These are phyloP conservation scores for Rhizopus sp. DNA, from an alignment of 371 early-diverging fungal species.

Conservation along the genomic window DNA sequence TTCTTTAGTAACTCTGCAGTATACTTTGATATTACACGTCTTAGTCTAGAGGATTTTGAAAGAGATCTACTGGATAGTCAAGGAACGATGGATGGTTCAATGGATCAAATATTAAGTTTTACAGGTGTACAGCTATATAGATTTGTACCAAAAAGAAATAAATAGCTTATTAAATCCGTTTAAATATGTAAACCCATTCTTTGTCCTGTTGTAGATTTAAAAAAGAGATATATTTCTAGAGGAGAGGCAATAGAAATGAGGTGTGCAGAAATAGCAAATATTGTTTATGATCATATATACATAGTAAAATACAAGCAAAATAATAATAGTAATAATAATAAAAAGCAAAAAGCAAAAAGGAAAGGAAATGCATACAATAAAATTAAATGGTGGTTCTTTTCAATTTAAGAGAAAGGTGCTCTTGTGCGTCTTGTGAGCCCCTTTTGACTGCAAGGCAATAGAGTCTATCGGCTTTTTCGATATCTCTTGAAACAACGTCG, in stretches of 20 bases:
- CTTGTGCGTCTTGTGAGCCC: conserved; percentile 26
- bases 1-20: conserved; percentile 37
- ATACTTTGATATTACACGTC: conserved; percentile 16
- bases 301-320: too few species aligned
- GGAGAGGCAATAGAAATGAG: too few species aligned
- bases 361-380: neutral
- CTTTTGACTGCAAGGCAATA: conserved; percentile 31
- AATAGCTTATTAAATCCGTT: neutral
- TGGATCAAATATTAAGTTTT: neutral
- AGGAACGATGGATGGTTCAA: too few species aligned
- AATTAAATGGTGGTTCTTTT: conserved; percentile 1
- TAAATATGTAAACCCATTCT: too few species aligned
- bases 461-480: conserved; percentile 23
- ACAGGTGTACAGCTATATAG: conserved; percentile 3
- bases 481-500: conserved; percentile 16
- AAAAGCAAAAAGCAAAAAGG: neutral
- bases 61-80: neutral
- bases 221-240: too few species aligned
- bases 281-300: too few species aligned
- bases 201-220: too few species aligned
- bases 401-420: conserved; percentile 12
- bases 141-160: neutral
- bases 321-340: too few species aligned
- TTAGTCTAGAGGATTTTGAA: neutral
- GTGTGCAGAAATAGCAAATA: too few species aligned